Evolutionary conservation across 345 rosid genomes (phyloP), one percentile per base, ranked within the genome.

Genomic region (Eutrema heterophyllum): DNA sequence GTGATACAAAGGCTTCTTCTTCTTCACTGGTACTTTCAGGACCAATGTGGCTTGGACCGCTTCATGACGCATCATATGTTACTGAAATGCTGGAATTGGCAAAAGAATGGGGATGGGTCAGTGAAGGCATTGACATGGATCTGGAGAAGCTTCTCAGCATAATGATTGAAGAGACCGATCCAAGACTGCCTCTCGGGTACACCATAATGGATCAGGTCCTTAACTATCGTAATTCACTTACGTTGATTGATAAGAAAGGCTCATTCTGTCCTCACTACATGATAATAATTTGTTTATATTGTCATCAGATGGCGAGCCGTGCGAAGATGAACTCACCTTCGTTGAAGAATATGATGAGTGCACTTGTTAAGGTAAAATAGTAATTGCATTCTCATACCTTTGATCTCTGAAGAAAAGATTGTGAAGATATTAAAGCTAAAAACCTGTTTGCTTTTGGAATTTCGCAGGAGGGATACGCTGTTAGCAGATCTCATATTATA

Each of bases 21-120:
- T 18, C 21, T 43, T 81, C 89, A 5, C 70, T 81, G 9, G 81
- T 79, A 18, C 86, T 89, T 10, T 85, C 96, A 0, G 97, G 90
- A 52, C 95, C 98, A 40, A 46, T 94, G 51, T 91, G 96, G 97
- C 85, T 84, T 35, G 98, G 96, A 62, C 89, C 96, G 38, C 95
- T 94, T 75, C 98, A 91, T 55, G 74, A 78, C 26, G 81, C 81
- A 33, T 59, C 84, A n/a, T 86, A 85, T 76, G 72, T 88, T 10
- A 78, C 66, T 24, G 88, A 88, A 18, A 89, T 94, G 93, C 65
- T 80, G 79, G 81, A 80, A 26, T 70, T 91, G 78, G 95, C 96
- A 3, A 77, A 83, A 72, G 73, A 86, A 53, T 82, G 89, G 92
- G 94, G 86, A 77, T 94, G 97, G 97, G 65, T 86, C 15, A 78